Evolutionary conservation across 2,329 filamentous ascomycete genomes (phyloP).

Genomic region (Anthostomella pinea): DNA sequence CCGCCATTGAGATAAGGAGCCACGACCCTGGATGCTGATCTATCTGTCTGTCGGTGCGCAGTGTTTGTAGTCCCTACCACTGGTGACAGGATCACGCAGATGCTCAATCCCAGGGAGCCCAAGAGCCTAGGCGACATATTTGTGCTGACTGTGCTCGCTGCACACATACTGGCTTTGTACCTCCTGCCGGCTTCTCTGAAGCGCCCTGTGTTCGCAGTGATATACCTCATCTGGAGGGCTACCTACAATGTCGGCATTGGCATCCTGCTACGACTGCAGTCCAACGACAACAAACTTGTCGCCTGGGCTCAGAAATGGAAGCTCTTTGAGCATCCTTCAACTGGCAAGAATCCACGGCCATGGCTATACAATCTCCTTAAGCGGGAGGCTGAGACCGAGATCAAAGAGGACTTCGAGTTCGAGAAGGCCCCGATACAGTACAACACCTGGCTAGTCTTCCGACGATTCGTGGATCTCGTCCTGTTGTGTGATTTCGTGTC

Average conservation of each 20-base stretch:
- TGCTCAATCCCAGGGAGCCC: slow-evolving; percentile 88
- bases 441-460: slow-evolving; percentile 98
- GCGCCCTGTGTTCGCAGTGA: slow-evolving; percentile 72
- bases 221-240: slow-evolving; percentile 90
- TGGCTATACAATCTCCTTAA: slow-evolving; percentile 82
- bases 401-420: slow-evolving; percentile 89
- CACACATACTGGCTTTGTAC: slow-evolving; percentile 73
- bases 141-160: slow-evolving; percentile 74
- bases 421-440: slow-evolving; percentile 94
- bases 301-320: slow-evolving; percentile 82
- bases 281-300: slow-evolving; percentile 80
- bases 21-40: not conserved
- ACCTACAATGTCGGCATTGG: slow-evolving; percentile 95
- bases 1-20: not conserved
- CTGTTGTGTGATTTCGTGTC: slow-evolving; percentile 98
- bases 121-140: slow-evolving; percentile 88
- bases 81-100: slow-evolving; percentile 98
- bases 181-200: slow-evolving; percentile 66
- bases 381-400: slow-evolving; percentile 89
- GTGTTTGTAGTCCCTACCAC: slow-evolving; percentile 95
- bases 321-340: slow-evolving; percentile 79
- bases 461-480: slow-evolving; percentile 92
- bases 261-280: slow-evolving; percentile 83
- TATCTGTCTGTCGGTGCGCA: slow-evolving; percentile 36
- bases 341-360: slow-evolving; percentile 79